Evolutionary conservation across 2,329 filamentous ascomycete genomes (phyloP), one percentile per base, ranked within the genome.

Genomic region (Sporothrix pallida): DNA sequence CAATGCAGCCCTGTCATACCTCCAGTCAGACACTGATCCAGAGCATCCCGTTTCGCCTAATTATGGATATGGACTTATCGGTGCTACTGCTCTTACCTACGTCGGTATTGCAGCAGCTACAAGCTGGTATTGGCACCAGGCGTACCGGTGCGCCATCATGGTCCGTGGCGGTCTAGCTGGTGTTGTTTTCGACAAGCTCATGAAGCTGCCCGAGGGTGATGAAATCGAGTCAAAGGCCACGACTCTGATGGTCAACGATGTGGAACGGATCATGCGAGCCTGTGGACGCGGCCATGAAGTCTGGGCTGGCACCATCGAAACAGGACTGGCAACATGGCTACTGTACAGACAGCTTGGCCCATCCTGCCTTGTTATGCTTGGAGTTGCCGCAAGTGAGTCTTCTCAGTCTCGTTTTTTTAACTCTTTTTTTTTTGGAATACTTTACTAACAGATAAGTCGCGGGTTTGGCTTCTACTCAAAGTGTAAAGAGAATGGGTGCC

Each of bases 51-150:
- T 52, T 46, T 31, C 63, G 20, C 50, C 31, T 31, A 72, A 62
- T n/a, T 50, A 74, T 50, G 73, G 73, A 46, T 74, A 74, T 31
- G 73, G 73, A 7, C 70, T 74, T 44, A 74, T 74, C 31, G 73
- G 73, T 15, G 73, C 69, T 13, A 69, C 60, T 23, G 54, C 42
- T 70, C 52, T 50, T 23, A 67, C 63, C 9, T 63, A 63, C n/a
- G 44, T 69, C 7, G 73, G 73, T 6, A 74, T 74, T n/a, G 73
- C 73, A 12, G 73, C 70, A n/a, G 20, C 70, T 5, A 74, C 58
- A 8, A 68, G 73, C 31, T 74, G 73, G 73, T 74, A 74, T 52
- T 69, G 70, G 73, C 69, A 70, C 44, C 60, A 60, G 13, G 68
- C 70, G 2, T 72, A 72, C 63, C 70, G 65, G 15, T 58, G 58